Conservation (phyloP, 2,329 filamentous ascomycete species). For the Aspergillus novoparasiticus region DNA sequence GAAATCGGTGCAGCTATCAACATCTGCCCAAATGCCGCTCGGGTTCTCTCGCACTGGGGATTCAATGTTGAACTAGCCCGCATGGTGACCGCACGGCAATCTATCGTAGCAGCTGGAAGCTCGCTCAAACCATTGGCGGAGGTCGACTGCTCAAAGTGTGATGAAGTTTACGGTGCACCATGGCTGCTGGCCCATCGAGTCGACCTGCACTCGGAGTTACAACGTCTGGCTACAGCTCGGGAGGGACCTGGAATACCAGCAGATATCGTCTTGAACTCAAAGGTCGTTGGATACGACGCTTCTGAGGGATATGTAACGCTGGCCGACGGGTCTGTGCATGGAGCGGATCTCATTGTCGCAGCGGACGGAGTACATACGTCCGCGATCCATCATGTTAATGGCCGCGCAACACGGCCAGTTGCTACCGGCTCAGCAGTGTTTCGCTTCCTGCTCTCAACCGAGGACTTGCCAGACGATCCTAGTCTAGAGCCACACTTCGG, state of each 20-base stretch:
- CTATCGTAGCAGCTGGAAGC: neutral
- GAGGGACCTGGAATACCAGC: neutral
- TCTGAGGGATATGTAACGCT: neutral
- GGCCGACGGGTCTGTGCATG: neutral
- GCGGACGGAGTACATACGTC: neutral
- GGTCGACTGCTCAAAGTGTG: neutral
- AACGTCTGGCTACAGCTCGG: neutral
- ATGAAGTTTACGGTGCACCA: neutral
- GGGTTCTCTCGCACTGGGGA: slow-evolving; percentile 26
- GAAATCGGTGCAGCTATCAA: slow-evolving; percentile 35
- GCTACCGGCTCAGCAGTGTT: neutral
- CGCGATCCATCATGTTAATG: neutral
- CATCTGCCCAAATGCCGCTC: slow-evolving; percentile 30
- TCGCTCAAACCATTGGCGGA: neutral
- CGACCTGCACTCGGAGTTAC: neutral
- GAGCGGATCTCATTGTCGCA: neutral
- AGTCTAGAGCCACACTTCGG: neutral
- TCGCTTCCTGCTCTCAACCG: neutral
- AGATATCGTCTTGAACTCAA: neutral
- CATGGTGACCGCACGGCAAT: neutral
- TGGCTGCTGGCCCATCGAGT: neutral
- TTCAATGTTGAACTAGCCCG: slow-evolving; percentile 21
- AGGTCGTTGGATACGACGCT: neutral
- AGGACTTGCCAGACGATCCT: neutral
- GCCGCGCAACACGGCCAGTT: neutral